Evolutionary conservation across 2,329 filamentous ascomycete genomes (phyloP).

Genomic region (Epichloe brachyelytri): DNA sequence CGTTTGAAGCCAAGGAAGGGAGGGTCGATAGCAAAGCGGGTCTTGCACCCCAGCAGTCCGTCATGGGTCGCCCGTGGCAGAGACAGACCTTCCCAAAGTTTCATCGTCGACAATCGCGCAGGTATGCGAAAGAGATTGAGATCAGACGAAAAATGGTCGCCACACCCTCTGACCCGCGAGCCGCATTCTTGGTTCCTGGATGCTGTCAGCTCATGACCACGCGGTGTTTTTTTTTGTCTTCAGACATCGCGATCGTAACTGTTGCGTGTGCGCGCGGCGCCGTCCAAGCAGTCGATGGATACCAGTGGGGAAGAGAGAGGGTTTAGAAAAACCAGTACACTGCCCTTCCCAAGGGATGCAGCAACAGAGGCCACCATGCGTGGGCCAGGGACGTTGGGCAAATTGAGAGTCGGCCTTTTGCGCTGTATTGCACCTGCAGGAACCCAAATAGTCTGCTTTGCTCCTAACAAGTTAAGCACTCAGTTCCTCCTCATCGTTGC

Average conservation of each 20-base stretch:
- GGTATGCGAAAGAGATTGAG: conserved; percentile 31
- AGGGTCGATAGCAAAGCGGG: conserved; percentile 13
- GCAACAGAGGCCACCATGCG: not conserved
- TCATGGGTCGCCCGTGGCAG: not conserved
- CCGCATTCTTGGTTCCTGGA: conserved; percentile 17
- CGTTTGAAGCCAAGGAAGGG: conserved; percentile 24
- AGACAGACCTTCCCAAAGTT: conserved; percentile 1
- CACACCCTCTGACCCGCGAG: conserved; percentile 12
- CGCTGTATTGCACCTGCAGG: not conserved
- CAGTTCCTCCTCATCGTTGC: conserved; percentile 51
- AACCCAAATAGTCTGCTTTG: conserved; percentile 10
- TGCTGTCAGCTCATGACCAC: conserved; percentile 7
- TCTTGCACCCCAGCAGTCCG: conserved; percentile 11
- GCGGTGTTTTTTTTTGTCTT: conserved; percentile 4
- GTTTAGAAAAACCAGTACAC: not conserved
- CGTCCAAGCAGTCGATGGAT: not conserved
- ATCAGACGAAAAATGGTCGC: conserved; percentile 21
- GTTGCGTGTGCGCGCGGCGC: not conserved
- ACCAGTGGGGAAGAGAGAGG: not conserved
- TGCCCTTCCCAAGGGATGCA: conserved; percentile 10
- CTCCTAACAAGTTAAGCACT: conserved; percentile 16
- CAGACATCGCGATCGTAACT: not conserved
- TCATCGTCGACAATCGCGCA: conserved; percentile 7
- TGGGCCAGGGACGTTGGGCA: conserved; percentile 5
- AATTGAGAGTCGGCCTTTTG: not conserved